phyloP scores from a whole-genome alignment of 2,329 filamentous ascomycete genomes.

The Helicocarpus griseus region DNA sequence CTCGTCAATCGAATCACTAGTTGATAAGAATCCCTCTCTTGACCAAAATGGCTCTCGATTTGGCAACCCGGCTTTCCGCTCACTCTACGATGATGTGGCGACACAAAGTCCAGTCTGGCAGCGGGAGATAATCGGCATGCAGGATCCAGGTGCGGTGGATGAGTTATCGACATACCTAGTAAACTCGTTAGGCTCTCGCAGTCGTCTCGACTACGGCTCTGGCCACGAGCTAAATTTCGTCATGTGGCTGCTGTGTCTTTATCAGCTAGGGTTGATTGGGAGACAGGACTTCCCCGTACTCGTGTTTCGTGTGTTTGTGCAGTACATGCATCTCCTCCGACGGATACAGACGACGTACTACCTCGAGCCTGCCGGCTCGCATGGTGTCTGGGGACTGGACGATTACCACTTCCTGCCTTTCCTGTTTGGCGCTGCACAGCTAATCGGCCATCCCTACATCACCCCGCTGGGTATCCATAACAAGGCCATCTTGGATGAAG shows the following conservation, averaged over 20 bases:
- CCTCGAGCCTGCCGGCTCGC: conserved; percentile 89
- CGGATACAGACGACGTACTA: conserved; percentile 86
- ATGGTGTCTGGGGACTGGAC: conserved; percentile 95
- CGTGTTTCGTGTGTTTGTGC: conserved; percentile 67
- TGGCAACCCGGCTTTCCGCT: conserved; percentile 84
- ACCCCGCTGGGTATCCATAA: conserved; percentile 80
- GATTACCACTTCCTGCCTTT: conserved; percentile 97
- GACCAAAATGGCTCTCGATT: conserved; percentile 86
- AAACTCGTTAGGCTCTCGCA: conserved; percentile 76
- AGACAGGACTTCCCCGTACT: conserved; percentile 60
- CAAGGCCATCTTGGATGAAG: conserved; percentile 76
- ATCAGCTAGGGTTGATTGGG: conserved; percentile 61
- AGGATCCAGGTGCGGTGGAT: conserved; percentile 42
- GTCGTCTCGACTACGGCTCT: conserved; percentile 89
- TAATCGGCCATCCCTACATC: conserved; percentile 72
- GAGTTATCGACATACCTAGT: conserved; percentile 74
- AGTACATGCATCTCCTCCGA: conserved; percentile 81
- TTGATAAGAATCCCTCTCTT: conserved; percentile 63
- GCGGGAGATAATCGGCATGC: conserved; percentile 28
- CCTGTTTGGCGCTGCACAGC: conserved; percentile 84
- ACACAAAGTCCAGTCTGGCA: conserved; percentile 34
- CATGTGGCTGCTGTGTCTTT: conserved; percentile 91
- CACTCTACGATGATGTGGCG: conserved; percentile 54
- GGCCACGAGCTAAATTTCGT: conserved; percentile 97
- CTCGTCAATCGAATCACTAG: conserved; percentile 55